These are phyloP conservation scores for Coemansia sp. DNA, from an alignment of 192 early-diverging fungal genomes.

Conservation along the genomic window DNA sequence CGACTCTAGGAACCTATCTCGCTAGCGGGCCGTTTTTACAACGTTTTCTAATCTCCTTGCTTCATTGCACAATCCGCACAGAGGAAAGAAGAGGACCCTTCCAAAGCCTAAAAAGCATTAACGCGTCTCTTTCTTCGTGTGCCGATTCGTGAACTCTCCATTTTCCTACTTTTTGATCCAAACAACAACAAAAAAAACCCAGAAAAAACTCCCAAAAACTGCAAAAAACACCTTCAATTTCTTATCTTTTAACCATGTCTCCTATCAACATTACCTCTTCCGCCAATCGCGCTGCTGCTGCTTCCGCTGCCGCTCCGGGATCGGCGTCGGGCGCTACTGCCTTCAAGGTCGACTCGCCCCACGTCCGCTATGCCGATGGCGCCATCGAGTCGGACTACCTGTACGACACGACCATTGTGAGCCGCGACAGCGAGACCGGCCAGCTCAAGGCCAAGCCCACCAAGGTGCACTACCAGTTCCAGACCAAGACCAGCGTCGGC, in stretches of 20 bases:
- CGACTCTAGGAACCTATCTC: constrained; percentile 10
- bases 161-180: constrained; percentile 20
- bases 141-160: constrained; percentile 29
- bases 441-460: constrained; percentile 79
- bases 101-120: constrained; percentile 69
- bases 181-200: constrained; percentile 24
- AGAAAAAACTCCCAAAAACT: constrained; percentile 10
- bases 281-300: constrained; percentile 27
- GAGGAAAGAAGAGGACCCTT: constrained; percentile 70
- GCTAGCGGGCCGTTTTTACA: constrained; percentile 13
- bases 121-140: constrained; percentile 37
- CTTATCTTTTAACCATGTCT: constrained; percentile 35
- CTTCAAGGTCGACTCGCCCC: constrained; percentile 88
- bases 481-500: constrained; percentile 75
- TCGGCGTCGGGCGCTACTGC: constrained; percentile 51
- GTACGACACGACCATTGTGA: constrained; percentile 89
- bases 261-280: constrained; percentile 35
- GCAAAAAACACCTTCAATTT: constrained; percentile 21
- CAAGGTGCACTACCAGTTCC: constrained; percentile 89
- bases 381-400: constrained; percentile 84
- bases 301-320: constrained; percentile 19
- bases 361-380: constrained; percentile 84
- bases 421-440: constrained; percentile 65
- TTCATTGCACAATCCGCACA: constrained; percentile 81
- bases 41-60: constrained; percentile 81